Percentiles rank a stretch among this genome's conserved stretches.
phyloP scores from a whole-genome alignment of 1,284 basidiomycete genomes.

The Rhodotorula sp. region DNA sequence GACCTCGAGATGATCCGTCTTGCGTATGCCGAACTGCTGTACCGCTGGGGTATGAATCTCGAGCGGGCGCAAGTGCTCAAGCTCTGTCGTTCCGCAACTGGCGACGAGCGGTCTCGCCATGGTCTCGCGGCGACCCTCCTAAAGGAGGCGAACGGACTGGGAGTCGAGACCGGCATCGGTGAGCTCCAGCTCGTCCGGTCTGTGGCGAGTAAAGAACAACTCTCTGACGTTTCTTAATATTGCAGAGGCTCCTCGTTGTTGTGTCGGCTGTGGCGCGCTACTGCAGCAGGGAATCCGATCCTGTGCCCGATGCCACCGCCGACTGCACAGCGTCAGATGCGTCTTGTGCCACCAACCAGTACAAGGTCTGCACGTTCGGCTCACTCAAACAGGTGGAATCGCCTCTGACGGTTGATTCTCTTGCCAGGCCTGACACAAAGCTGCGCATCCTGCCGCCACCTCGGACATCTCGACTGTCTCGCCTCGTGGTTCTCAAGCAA shows the following conservation, averaged over 20 bases:
- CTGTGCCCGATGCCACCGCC: constrained; percentile 22
- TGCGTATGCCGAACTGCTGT: constrained; percentile 39
- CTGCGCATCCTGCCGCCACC: constrained; percentile 33
- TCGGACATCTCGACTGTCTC: constrained; percentile 35
- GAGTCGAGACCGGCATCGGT: constrained; percentile 19
- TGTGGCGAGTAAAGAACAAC: too few species aligned
- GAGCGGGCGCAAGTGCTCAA: constrained; percentile 37
- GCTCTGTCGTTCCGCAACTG: constrained; percentile 21
- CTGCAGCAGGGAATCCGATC: background rate
- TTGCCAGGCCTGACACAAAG: constrained; percentile 24
- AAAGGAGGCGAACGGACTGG: constrained; percentile 22
- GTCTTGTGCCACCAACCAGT: constrained; percentile 35
- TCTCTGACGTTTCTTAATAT: too few species aligned
- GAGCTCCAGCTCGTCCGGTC: background rate
- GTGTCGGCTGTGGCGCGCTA: constrained; percentile 12
- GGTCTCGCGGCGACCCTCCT: constrained; percentile 8
- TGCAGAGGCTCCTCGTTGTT: constrained; percentile 21
- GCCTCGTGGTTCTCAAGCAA: constrained; percentile 19
- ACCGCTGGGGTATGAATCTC: constrained; percentile 30
- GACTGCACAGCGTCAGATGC: constrained; percentile 12
- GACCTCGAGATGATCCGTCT: constrained; percentile 38
- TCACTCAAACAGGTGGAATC: background rate
- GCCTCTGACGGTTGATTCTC: background rate
- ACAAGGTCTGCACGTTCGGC: constrained; percentile 4
- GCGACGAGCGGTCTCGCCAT: background rate